Percentiles rank a stretch among this genome's conserved stretches.
Evolutionary conservation across 306 rosid genomes (phyloP).

Genomic region (Astragalus glycyphyllos): DNA sequence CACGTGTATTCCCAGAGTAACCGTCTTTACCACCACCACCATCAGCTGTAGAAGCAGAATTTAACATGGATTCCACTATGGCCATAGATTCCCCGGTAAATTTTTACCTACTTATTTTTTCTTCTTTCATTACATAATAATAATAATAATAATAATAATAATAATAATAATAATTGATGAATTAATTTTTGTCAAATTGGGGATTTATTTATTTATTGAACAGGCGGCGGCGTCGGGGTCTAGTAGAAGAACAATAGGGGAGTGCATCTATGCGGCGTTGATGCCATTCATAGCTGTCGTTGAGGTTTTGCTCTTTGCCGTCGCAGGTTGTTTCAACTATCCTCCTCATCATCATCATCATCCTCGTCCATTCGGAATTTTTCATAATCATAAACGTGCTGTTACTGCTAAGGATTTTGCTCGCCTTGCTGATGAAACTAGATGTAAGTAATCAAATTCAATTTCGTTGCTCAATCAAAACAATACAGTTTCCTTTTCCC

Average conservation of each 20-base stretch:
- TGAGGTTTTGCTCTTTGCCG: slow-evolving; percentile 53
- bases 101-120: not conserved
- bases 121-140: not conserved
- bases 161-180: too few species aligned
- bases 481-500: not conserved
- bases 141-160: too few species aligned
- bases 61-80: not conserved
- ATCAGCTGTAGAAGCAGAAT: not conserved
- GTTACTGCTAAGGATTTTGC: slow-evolving; percentile 36
- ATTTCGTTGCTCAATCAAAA: too few species aligned
- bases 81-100: not conserved
- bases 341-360: not conserved
- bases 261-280: slow-evolving; percentile 56
- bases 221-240: slow-evolving; percentile 54
- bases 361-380: not conserved
- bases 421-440: slow-evolving; percentile 62
- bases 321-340: slow-evolving; percentile 55
- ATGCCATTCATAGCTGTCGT: slow-evolving; percentile 53
- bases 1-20: not conserved
- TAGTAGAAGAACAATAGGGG: slow-evolving; percentile 44
- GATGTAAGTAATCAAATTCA: slow-evolving; percentile 49
- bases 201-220: not conserved
- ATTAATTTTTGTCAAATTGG: not conserved
- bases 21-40: too few species aligned
- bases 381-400: slow-evolving; percentile 24